Evolutionary conservation across 2,329 filamentous ascomycete genomes (phyloP).

Genomic region (Epichloe gansuensis): DNA sequence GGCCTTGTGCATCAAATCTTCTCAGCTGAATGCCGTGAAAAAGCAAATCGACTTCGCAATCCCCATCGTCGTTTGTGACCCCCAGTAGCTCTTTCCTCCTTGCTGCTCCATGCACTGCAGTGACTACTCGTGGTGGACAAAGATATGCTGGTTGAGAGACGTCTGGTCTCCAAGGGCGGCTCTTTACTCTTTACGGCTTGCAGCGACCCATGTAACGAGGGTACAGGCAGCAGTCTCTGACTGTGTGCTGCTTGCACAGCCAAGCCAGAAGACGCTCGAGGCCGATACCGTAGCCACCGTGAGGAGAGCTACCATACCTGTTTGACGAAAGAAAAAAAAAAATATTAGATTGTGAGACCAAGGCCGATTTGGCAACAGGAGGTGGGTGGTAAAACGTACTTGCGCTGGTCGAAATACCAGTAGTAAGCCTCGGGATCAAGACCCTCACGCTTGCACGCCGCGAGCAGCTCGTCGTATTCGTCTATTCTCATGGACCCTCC

Average conservation of each 20-base stretch:
- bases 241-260: slow-evolving; percentile 51
- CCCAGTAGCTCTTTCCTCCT: too few relatives aligned
- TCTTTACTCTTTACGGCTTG: slow-evolving; percentile 50
- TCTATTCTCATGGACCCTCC: slow-evolving; percentile 96
- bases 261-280: slow-evolving; percentile 40
- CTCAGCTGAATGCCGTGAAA: too few relatives aligned
- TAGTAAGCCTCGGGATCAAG: slow-evolving; percentile 82
- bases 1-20: too few relatives aligned
- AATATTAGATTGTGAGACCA: background rate
- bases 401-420: slow-evolving; percentile 97
- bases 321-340: background rate
- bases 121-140: background rate
- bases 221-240: slow-evolving; percentile 58
- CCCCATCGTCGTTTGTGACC: too few relatives aligned
- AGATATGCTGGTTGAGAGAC: background rate
- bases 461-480: slow-evolving; percentile 78
- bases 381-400: slow-evolving; percentile 28
- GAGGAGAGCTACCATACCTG: slow-evolving; percentile 71
- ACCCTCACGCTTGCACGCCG: slow-evolving; percentile 74
- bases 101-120: too few relatives aligned
- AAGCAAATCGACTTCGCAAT: too few relatives aligned
- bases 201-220: slow-evolving; percentile 70
- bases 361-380: background rate
- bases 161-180: background rate
- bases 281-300: slow-evolving; percentile 88